Evolutionary conservation across 495 filamentous ascomycete species (phyloP).

Genomic region (Darksidea phi): DNA sequence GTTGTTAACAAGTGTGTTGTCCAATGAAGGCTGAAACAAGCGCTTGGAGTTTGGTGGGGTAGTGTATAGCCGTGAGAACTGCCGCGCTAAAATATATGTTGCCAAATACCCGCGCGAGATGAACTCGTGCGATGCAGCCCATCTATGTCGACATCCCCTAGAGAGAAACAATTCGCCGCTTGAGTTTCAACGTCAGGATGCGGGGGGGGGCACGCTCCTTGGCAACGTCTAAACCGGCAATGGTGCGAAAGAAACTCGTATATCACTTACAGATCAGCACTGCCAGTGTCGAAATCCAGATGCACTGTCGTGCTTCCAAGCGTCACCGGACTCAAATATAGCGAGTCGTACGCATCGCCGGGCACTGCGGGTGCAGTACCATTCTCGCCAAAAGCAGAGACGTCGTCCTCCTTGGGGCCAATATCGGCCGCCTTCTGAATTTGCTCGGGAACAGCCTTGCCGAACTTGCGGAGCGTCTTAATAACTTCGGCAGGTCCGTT

Average conservation of each 20-base stretch:
- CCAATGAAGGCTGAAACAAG: neutral
- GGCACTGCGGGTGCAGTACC: constrained; percentile 56
- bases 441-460: constrained; percentile 44
- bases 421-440: constrained; percentile 30
- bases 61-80: neutral
- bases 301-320: constrained; percentile 63
- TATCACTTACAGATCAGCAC: constrained; percentile 65
- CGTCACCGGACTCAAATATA: constrained; percentile 67
- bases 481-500: constrained; percentile 25
- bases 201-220: neutral
- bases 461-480: constrained; percentile 42
- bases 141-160: neutral
- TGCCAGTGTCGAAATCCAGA: constrained; percentile 75
- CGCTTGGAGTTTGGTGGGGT: neutral
- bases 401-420: constrained; percentile 7
- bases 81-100: neutral
- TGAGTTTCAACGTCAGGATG: neutral
- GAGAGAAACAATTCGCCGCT: neutral
- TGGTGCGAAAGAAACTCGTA: constrained; percentile 1
- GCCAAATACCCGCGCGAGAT: neutral
- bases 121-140: neutral
- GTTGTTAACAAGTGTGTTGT: constrained; percentile 14
- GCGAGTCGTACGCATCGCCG: constrained; percentile 52
- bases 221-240: neutral
- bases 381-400: constrained; percentile 45